Conservation (phyloP, 768 basidiomycete species). For the Mrakia frigida region DNA sequence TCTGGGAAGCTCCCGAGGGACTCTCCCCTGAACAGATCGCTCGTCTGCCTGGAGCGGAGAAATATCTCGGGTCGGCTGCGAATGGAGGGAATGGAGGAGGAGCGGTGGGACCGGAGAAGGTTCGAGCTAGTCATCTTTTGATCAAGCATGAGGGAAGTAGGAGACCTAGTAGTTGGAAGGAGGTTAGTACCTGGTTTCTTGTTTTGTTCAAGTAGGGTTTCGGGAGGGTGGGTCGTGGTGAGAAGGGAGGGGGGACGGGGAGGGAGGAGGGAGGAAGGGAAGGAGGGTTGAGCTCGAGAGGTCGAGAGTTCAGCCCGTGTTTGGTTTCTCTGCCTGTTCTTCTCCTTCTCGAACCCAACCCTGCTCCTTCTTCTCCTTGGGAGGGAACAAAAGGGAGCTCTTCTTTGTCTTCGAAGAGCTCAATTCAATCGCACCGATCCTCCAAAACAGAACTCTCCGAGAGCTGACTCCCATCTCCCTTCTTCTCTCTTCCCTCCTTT, state of each 20-base stretch:
- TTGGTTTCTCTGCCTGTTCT: neutral
- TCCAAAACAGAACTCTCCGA: neutral
- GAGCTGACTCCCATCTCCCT: neutral
- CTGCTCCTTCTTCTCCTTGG: no score
- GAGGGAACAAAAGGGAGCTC: no score
- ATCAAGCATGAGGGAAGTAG: slow-evolving; percentile 67
- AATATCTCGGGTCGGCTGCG: slow-evolving; percentile 48
- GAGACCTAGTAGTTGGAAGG: slow-evolving; percentile 49
- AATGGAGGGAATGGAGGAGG: neutral
- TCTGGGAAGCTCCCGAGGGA: slow-evolving; percentile 69
- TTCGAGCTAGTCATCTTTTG: slow-evolving; percentile 90
- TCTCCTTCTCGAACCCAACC: no score
- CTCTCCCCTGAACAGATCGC: slow-evolving; percentile 59
- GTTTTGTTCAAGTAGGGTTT: neutral
- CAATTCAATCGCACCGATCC: no score
- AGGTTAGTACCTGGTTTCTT: slow-evolving; percentile 40
- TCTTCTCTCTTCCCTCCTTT: neutral
- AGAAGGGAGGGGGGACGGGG: neutral
- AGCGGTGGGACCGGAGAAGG: slow-evolving; percentile 49
- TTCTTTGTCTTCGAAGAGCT: no score
- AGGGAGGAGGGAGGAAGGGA: neutral
- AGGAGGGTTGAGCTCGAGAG: neutral
- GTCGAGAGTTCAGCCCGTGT: neutral
- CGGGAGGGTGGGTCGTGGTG: neutral
- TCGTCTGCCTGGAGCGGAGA: slow-evolving; percentile 60